Evolutionary conservation across 176 grass and related monocot species (phyloP), one percentile per base, ranked within the genome.

Genomic region (Stipa capillata): DNA sequence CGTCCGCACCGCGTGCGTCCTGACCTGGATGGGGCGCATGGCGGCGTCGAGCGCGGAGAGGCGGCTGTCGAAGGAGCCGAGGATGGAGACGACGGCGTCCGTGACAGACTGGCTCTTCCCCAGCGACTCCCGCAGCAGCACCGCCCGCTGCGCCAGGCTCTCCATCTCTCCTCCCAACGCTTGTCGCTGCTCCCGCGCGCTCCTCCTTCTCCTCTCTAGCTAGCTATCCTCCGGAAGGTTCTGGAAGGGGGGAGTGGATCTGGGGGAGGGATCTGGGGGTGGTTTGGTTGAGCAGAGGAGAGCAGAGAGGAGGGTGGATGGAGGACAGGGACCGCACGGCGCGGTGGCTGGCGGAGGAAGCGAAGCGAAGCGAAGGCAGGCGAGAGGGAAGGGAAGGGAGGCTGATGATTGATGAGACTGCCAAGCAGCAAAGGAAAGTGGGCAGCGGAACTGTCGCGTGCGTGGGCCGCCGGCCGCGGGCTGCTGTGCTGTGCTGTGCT

Each of bases 1-100:
- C 24, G 86, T 93, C 65, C 96, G 88, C 29, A 95, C 87, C 7
- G 90, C 96, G 66, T 87, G 88, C 10, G 92, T 99, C 6, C 48
- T 56, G 0, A 88, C 82, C 96, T 99, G 96, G 80, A 89, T 93
- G 32, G 96, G 96, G 65, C 96, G 96, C 96, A 95, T 99, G 90
- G 92, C 96, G 51, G 96, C 80, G 67, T 95, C 90, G 61, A 99
- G 96, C 23, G 86, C 64, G 41, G 92, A 91, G 81, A 99, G 96
- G 43, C 96, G 88, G 83, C 82, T 87, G 73, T 99, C 96, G 85
- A 99, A 99, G 73, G 96, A 99, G 65, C 96, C 90, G 35, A 99
- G 96, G 54, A 87, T 99, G 35, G 88, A 79, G 59, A 99, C 96
- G 77, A 95, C 87, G 50, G 78, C 82, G 13, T 99, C 86, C 1